A percentile compares a stretch with the other conserved stretches of the same genome.
Evolutionary conservation across 257 asterid genomes (phyloP).

Genomic region (Schizonepeta tenuifolia): DNA sequence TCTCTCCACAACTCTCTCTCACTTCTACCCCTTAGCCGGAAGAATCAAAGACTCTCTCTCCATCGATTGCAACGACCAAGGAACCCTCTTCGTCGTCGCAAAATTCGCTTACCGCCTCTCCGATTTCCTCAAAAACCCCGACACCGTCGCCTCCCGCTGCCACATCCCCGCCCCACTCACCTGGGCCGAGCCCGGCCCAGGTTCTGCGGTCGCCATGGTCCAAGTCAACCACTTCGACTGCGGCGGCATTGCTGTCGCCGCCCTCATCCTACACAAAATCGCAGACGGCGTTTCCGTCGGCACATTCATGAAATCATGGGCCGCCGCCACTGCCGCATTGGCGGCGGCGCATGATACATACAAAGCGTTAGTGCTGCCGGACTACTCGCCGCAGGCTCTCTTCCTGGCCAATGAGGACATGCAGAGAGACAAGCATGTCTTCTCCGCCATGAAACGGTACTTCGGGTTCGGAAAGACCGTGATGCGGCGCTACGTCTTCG

Average conservation of each 20-base stretch:
- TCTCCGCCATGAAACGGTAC: constrained; percentile 45
- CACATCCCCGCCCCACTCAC: constrained; percentile 44
- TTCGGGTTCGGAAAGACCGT: constrained; percentile 42
- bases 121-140: constrained; percentile 37
- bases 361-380: no score
- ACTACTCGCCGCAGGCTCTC: constrained; percentile 28
- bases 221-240: constrained; percentile 45
- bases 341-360: no score
- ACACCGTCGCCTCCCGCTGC: constrained; percentile 35
- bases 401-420: constrained; percentile 42
- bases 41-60: constrained; percentile 42
- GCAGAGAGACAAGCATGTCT: constrained; percentile 41
- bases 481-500: constrained; percentile 47
- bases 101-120: constrained; percentile 29
- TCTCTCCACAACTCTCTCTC: constrained; percentile 43
- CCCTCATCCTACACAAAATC: constrained; percentile 43
- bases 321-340: neutral
- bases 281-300: constrained; percentile 43
- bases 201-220: constrained; percentile 41
- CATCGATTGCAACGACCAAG: constrained; percentile 51
- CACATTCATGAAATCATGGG: constrained; percentile 51
- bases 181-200: constrained; percentile 50
- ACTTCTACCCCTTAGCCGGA: constrained; percentile 54
- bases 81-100: constrained; percentile 37
- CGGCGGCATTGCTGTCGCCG: constrained; percentile 47